These are phyloP conservation scores for Gypsophila paniculata DNA, from an alignment of 179 eudicot genomes.

Conservation along the genomic window DNA sequence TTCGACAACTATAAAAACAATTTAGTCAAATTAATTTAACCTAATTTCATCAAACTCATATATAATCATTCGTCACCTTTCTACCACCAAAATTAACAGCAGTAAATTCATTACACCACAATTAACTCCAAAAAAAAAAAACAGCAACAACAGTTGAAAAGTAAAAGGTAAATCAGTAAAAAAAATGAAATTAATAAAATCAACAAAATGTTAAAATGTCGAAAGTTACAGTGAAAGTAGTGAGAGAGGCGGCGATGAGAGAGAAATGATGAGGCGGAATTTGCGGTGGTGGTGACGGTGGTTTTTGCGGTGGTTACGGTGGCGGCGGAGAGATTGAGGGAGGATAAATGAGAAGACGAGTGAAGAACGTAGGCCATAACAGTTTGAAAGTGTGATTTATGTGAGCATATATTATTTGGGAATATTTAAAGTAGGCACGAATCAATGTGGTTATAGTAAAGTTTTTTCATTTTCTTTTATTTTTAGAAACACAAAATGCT, in stretches of 20 bases:
- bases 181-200: neutral
- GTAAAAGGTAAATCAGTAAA: neutral
- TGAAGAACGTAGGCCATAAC: constrained; percentile 28
- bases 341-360: constrained; percentile 14
- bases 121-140: neutral
- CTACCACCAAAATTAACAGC: neutral
- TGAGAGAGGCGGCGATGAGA: neutral
- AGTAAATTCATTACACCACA: neutral
- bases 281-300: neutral
- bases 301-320: neutral
- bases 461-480: too few species aligned
- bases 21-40: neutral
- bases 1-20: too few species aligned
- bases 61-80: neutral
- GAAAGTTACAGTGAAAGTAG: neutral
- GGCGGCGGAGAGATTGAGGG: constrained; percentile 1
- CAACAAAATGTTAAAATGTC: too few species aligned
- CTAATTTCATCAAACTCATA: neutral
- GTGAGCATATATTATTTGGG: neutral
- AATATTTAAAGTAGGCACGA: constrained; percentile 7
- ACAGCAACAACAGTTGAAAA: neutral
- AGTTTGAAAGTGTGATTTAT: neutral
- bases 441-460: too few species aligned
- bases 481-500: too few species aligned
- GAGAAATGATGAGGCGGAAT: constrained; percentile 2